These are phyloP conservation scores for Fusarium gaditjirri DNA, from an alignment of 2,329 filamentous ascomycete genomes.

Conservation along the genomic window DNA sequence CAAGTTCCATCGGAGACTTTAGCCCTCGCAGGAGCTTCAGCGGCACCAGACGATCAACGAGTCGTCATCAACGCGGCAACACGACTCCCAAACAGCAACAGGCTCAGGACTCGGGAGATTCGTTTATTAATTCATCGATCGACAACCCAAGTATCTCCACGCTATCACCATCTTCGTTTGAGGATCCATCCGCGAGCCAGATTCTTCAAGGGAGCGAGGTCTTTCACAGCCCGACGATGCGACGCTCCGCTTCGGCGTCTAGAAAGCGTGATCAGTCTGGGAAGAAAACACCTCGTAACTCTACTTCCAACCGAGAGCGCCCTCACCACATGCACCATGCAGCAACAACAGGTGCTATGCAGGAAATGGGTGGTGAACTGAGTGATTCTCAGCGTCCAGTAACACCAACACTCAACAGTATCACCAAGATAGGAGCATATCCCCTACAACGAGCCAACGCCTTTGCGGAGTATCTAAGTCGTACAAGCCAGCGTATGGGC, in stretches of 20 bases:
- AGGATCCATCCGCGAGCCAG: constrained; percentile 89
- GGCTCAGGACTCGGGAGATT: constrained; percentile 66
- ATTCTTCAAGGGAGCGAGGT: constrained; percentile 89
- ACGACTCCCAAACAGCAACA: constrained; percentile 55
- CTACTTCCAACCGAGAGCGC: constrained; percentile 14
- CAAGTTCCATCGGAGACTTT: constrained; percentile 54
- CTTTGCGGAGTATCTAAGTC: constrained; percentile 84
- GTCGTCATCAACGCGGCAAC: constrained; percentile 49
- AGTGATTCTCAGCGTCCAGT: constrained; percentile 34
- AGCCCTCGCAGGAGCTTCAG: constrained; percentile 72
- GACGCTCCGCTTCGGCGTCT: constrained; percentile 57
- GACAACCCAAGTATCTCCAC: constrained; percentile 81
- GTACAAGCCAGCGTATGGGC: constrained; percentile 82
- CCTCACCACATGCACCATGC: constrained; percentile 45
- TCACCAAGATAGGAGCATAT: constrained; percentile 73
- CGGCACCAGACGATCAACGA: constrained; percentile 63
- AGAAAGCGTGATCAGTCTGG: constrained; percentile 34
- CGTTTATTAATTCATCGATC: constrained; percentile 76
- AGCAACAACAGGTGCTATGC: constrained; percentile 53
- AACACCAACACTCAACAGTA: constrained; percentile 61
- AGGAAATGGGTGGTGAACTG: constrained; percentile 19
- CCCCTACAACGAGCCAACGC: constrained; percentile 85
- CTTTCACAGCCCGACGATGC: constrained; percentile 82
- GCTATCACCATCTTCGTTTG: constrained; percentile 73
- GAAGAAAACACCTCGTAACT: constrained; percentile 29